Conservation (phyloP, 2,329 filamentous ascomycete species). For the Verticillium albo-atrum region DNA sequence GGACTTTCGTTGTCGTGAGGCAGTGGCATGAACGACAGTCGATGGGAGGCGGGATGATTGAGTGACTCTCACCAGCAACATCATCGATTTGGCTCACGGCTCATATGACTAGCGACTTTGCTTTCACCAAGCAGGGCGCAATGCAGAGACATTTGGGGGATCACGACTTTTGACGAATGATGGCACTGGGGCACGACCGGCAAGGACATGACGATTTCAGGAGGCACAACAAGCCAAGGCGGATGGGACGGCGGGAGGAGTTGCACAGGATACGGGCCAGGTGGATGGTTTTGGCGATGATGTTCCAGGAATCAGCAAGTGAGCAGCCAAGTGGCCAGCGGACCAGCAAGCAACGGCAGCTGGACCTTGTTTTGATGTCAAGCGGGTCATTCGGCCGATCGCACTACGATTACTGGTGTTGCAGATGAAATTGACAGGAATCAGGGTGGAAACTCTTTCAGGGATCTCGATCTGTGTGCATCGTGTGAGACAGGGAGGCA, state of each 20-base stretch:
- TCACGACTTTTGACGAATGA: background rate
- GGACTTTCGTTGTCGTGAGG: slow-evolving; percentile 33
- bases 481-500: too few relatives aligned
- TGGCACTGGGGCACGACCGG: background rate
- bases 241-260: background rate
- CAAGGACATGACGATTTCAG: background rate
- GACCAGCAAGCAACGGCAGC: background rate
- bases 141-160: background rate
- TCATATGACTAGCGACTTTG: background rate
- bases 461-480: background rate
- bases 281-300: background rate
- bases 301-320: background rate
- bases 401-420: background rate
- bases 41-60: background rate
- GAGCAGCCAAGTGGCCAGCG: background rate
- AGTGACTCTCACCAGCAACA: background rate
- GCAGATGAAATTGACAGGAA: background rate
- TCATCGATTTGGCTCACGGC: background rate
- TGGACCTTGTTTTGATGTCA: background rate
- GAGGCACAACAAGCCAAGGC: background rate
- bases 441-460: background rate
- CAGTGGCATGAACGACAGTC: background rate
- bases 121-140: background rate
- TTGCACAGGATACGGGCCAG: background rate
- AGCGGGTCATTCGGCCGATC: background rate